Percentiles rank a stretch among this genome's conserved stretches.
These are phyloP conservation scores for Annona cherimola DNA, from an alignment of 164 flowering plant species.

Conservation along the genomic window DNA sequence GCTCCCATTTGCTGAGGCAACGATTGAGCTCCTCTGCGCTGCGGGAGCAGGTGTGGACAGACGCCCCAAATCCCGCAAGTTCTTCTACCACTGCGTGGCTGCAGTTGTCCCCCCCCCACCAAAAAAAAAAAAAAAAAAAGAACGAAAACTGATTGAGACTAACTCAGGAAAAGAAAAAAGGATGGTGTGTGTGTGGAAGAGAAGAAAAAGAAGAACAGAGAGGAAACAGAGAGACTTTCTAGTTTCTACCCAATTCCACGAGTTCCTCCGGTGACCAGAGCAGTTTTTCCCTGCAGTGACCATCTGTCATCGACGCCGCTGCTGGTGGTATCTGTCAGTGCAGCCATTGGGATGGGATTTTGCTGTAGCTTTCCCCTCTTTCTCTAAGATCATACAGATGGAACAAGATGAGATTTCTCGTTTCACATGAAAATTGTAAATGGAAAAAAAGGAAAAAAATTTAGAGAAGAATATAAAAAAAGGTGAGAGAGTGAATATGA, in stretches of 20 bases:
- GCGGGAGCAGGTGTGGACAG: conserved; percentile 36
- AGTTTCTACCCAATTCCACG: conserved; percentile 36
- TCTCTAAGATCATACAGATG: too few relatives aligned
- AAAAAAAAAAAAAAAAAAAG: not conserved
- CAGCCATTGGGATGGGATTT: not conserved
- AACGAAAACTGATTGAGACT: not conserved
- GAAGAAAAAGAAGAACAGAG: not conserved
- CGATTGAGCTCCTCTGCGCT: conserved; percentile 26
- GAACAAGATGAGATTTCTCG: too few relatives aligned
- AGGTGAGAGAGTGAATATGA: too few relatives aligned
- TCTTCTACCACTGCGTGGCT: conserved; percentile 45
- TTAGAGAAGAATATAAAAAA: too few relatives aligned
- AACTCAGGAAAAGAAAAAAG: not conserved
- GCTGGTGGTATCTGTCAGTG: not conserved
- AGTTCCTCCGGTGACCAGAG: conserved; percentile 47
- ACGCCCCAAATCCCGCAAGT: conserved; percentile 39
- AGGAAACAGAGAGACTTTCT: not conserved
- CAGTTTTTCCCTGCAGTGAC: conserved; percentile 35
- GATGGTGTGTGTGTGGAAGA: too few relatives aligned
- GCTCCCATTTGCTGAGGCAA: conserved; percentile 33
- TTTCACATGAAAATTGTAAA: too few relatives aligned
- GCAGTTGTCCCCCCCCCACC: not conserved
- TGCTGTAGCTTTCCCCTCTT: too few relatives aligned
- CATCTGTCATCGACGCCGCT: conserved; percentile 18
- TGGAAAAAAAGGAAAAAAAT: too few relatives aligned